A percentile compares a stretch with the other conserved stretches of the same genome.
Conservation (phyloP, 2,329 filamentous ascomycete genomes). For the Cordyceps fumosorosea region DNA sequence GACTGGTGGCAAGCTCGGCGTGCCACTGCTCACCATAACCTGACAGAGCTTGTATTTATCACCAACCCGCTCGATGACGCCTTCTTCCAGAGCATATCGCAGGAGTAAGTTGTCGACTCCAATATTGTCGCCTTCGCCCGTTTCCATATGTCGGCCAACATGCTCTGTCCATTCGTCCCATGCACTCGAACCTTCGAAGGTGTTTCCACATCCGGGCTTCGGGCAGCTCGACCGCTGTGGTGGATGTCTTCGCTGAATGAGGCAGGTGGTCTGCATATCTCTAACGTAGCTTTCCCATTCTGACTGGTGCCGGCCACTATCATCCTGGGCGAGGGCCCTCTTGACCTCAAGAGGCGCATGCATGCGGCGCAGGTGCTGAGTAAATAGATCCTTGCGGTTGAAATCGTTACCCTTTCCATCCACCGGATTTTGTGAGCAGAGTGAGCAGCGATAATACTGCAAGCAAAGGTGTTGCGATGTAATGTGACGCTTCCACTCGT, state of each 20-base stretch:
- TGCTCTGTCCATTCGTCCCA: slow-evolving; percentile 95
- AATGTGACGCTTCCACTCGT: slow-evolving; percentile 97
- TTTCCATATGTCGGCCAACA: slow-evolving; percentile 83
- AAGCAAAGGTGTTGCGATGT: slow-evolving; percentile 78
- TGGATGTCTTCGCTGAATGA: slow-evolving; percentile 59
- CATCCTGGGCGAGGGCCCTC: slow-evolving; percentile 49
- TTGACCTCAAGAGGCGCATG: slow-evolving; percentile 66
- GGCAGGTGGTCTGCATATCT: slow-evolving; percentile 68
- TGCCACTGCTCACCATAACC: slow-evolving; percentile 16
- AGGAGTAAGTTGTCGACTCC: slow-evolving; percentile 53
- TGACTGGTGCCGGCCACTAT: slow-evolving; percentile 47
- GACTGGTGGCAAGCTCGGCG: slow-evolving; percentile 9
- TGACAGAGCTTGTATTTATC: not conserved
- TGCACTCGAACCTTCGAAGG: slow-evolving; percentile 64
- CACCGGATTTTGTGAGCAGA: slow-evolving; percentile 46
- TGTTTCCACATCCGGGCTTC: slow-evolving; percentile 60
- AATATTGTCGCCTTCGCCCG: slow-evolving; percentile 51
- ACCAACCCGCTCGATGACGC: slow-evolving; percentile 54
- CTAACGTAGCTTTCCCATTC: slow-evolving; percentile 62
- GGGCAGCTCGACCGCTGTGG: slow-evolving; percentile 68
- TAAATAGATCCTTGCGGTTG: slow-evolving; percentile 93
- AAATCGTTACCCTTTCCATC: slow-evolving; percentile 64
- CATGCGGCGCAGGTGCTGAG: slow-evolving; percentile 91
- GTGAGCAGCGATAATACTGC: slow-evolving; percentile 58
- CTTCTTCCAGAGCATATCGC: slow-evolving; percentile 57